Percentiles rank a stretch among this genome's conserved stretches.
Conservation (phyloP, 2,329 filamentous ascomycete genomes). For the Periglandula ipomoeae region DNA sequence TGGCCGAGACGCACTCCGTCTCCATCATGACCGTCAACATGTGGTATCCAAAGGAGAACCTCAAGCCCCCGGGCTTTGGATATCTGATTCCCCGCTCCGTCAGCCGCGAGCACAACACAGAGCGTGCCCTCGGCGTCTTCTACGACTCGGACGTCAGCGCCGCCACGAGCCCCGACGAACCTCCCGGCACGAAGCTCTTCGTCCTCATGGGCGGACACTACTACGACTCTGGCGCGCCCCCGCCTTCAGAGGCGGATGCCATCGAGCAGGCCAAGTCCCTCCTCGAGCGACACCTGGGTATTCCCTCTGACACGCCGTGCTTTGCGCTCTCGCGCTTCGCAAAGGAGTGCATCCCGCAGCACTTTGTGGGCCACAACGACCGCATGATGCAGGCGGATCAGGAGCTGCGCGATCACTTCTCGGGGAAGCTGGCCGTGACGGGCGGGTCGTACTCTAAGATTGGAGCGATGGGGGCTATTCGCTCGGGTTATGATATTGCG, state of each 20-base stretch:
- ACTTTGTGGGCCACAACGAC: conserved; percentile 65
- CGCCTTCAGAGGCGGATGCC: conserved; percentile 56
- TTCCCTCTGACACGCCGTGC: conserved; percentile 49
- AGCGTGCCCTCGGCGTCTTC: conserved; percentile 79
- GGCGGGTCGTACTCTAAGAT: conserved; percentile 45
- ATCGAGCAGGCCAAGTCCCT: conserved; percentile 60
- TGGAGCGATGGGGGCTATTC: conserved; percentile 42
- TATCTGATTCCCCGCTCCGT: conserved; percentile 79
- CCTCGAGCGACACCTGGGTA: conserved; percentile 64
- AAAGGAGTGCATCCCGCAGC: conserved; percentile 80
- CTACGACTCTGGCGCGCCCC: conserved; percentile 44
- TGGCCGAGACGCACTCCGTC: conserved; percentile 52
- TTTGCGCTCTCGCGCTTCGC: conserved; percentile 51
- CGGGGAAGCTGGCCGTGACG: conserved; percentile 54
- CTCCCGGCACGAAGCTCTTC: conserved; percentile 73
- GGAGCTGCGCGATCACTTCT: conserved; percentile 46
- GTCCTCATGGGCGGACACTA: conserved; percentile 93
- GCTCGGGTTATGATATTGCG: conserved; percentile 30
- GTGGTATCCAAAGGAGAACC: conserved; percentile 59
- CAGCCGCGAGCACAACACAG: conserved; percentile 63
- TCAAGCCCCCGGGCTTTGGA: conserved; percentile 69
- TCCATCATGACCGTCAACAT: conserved; percentile 91
- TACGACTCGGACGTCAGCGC: conserved; percentile 64
- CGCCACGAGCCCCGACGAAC: conserved; percentile 39
- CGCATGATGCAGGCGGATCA: conserved; percentile 49